Base-by-base conservation (phyloP, 2,329 filamentous ascomycete species). In the Akanthomyces lecanii region DNA sequence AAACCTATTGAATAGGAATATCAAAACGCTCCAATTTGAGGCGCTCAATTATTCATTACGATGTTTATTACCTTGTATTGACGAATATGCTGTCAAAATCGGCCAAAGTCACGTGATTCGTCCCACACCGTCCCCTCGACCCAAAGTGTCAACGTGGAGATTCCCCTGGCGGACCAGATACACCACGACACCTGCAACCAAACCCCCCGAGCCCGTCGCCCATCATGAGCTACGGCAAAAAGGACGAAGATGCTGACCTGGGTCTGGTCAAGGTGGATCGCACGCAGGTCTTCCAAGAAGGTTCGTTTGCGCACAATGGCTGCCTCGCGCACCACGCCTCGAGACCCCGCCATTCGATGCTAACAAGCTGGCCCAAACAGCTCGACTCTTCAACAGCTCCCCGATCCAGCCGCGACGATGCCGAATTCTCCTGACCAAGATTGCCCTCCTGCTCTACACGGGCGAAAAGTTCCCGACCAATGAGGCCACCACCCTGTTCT, bases 281-380 rank as follows among this genome's bases (percentile, higher is more conserved):
- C 73, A 97, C 94, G 63, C 92, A 94, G 71, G 95, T 99, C 68
- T 98, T 98, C 78, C 95, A 98, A 82, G 95, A 99, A 89, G 95
- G 95, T 97, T 79, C 74, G 82, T 71, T 59, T 57, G 69, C 66
- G 48, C 63, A 44, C 68, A 72, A 71, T 72, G 64, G 64, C 67
- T 28, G 23, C 42, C 42, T 47, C 42, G 14, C 44, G 51, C 45
- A 18, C 58, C 21, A 53, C 65, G 63, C 65, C 69, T 30, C 42
- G 30, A 48, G 21, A 69, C 64, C 66, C 65, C 66, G 52, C 69
- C 63, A 69, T 71, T 67, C 63, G 65, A 66, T 73, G 70, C 74
- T 79, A 74, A 79, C 71, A 70, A 68, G 52, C 56, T 66, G 66
- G 56, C 64, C 59, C 40, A 40, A 67, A 70, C 78, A 98, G 93